Conservation (phyloP, 2,329 filamentous ascomycete species). For the Cladosporium sp. region DNA sequence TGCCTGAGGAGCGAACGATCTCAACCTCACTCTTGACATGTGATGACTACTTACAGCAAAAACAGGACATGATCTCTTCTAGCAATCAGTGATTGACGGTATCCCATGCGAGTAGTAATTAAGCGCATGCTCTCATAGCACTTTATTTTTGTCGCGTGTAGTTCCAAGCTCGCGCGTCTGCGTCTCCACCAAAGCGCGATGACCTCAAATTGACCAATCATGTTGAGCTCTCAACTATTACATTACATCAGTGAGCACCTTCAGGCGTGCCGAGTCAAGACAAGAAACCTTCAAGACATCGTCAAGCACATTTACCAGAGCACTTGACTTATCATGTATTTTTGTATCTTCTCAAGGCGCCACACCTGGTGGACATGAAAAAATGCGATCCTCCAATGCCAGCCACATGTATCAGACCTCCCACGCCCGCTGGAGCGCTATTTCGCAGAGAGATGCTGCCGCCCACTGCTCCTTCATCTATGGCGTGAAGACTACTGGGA, state of each 20-base stretch:
- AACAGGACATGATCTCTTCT: not conserved
- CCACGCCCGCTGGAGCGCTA: constrained; percentile 14
- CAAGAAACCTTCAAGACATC: not conserved
- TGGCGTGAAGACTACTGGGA: constrained; percentile 57
- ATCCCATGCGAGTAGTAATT: not conserved
- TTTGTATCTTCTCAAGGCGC: not conserved
- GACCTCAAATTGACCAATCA: constrained; percentile 13
- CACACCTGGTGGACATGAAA: not conserved
- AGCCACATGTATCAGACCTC: constrained; percentile 9
- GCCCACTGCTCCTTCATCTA: constrained; percentile 53
- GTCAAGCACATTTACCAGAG: not conserved
- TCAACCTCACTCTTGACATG: not conserved
- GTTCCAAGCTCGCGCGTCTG: not conserved
- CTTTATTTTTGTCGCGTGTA: not conserved
- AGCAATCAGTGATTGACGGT: not conserved
- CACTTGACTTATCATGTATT: not conserved
- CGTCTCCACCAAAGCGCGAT: not conserved
- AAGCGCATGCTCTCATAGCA: not conserved
- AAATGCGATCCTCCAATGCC: not conserved
- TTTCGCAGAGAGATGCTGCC: constrained; percentile 13
- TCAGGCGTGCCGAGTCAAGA: not conserved
- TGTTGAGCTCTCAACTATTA: not conserved
- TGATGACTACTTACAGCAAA: not conserved
- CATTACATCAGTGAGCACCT: not conserved
- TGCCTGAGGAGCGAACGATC: not conserved